Evolutionary conservation across 2,329 filamentous ascomycete genomes (phyloP), one percentile per base, ranked within the genome.

Genomic region (Ceratocystis lukuohia): DNA sequence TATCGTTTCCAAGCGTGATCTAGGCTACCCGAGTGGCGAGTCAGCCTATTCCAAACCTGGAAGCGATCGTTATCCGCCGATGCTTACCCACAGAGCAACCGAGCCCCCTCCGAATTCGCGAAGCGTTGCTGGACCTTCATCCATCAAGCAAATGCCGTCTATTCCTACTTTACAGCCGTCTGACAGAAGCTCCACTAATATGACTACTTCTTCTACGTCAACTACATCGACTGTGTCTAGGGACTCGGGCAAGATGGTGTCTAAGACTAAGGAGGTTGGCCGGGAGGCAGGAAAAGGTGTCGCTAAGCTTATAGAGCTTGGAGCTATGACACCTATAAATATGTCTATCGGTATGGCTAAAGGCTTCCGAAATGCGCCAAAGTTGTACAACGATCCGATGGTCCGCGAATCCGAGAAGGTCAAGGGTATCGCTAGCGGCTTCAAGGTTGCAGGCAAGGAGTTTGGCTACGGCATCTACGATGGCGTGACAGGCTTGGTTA

Each of bases 331-430:
- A 1, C 92, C 91, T 0, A 87, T 94, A 80, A 90, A 96, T 73
- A 88, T 96, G 69, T 89, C 89, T 50, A 76, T 96, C 53, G 88
- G 88, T 0, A 76, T 96, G 46, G 88, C 91, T 0, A 88, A 88
- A 74, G 92, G 92, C 0, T 95, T 96, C 73, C 88, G 93, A 72
- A 96, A 96, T 71, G 87, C 89, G 5, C 91, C 92, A 0, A 87
- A 84, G 70, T 78, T 96, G 0, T 96, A 96, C 72, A 88, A 91
- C 53, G 91, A 96, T 71, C 85, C 89, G 1, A 92, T 86, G 0
- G 85, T 96, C 0, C 82, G 89, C 7, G 87, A 88, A n/a, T 78
- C 83, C 0, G 88, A 91, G 67, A 90, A 89, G 70, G 88, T 96
- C 3, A 91, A 88, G 0, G 88, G 86, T 64, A 77, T 96, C 62